Evolutionary conservation across 2,329 filamentous ascomycete genomes (phyloP), one percentile per base, ranked within the genome.

Genomic region (Cordyceps pruinosa): DNA sequence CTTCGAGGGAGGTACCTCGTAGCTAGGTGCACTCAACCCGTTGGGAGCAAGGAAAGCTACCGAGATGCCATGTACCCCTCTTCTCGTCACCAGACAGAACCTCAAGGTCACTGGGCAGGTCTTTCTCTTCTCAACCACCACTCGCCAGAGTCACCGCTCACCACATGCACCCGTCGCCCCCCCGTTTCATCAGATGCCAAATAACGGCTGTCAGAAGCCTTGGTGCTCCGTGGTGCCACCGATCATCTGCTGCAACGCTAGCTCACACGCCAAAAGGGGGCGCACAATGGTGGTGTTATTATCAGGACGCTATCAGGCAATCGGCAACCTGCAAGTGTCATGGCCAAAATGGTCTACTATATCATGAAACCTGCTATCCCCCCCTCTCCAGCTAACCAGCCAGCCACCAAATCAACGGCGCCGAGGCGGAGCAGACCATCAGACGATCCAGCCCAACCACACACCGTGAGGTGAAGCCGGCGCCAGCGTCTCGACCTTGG

Each of bases 401-500:
- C 35, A 41, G 48, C 48, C 48, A 41, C 48, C 34, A 5, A 41
- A 51, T 23, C 7, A 45, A 35, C 28, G 21, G 28, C 30, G 30
- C 50, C 39, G 50, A 53, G 28, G 39, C 50, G 50, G 50, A 45
- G 30, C 21, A 26, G 28, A 25, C 35, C 17, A 53, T 53, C 50
- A 45, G 52, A 55, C 32, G 52, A 44, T 55, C 30, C 32, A 55
- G 32, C 7, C 52, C 32, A 44, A 47, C 21, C 42, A 46, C 42
- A 15, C 23, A 23, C 47, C 19, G 32, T 41, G 54, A 35, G 23
- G 28, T 35, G 25, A 45, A 41, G 30, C 53, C 42, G 23, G 21
- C 32, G 32, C 42, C 42, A 44, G 44, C 12, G 35, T 37, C 25
- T 34, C 34, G 47, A 47, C 23, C 48, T 25, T 26, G 32, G 21